Base-by-base conservation (phyloP, 176 grass and related monocot species). In the Dactylis glomerata region DNA sequence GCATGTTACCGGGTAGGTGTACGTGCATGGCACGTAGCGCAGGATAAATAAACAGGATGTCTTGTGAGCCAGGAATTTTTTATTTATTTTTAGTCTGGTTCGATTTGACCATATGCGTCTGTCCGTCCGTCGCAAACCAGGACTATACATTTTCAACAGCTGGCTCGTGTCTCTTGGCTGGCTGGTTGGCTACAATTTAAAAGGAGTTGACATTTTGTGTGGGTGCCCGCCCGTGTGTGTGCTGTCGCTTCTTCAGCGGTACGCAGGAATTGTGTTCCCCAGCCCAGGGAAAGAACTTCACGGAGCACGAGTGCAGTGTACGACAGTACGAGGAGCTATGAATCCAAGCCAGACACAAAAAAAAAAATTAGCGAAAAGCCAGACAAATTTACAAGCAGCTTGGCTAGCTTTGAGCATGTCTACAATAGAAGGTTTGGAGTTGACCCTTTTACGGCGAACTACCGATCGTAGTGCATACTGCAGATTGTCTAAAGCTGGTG, bases 1-100 rank as follows among this genome's bases (percentile, higher is more conserved):
- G 31, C 73, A 77, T 77, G 83, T 85, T 67, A 42, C 71, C 17
- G 33, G 31, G 44, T 42, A 38, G 58, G 73, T 76, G 57, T 75
- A 75, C 71, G 71, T 90, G 89, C 80, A 61, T 38, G 22, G 46
- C 89, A 87, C 89, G 84, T 84, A 87, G 30, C 88, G 71, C 71
- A 51, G 5, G 58, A 62, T 44, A 34, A 26, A 49, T 14, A 55
- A 75, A 81, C 28, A 36, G 84, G 79, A 78, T 86, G 83, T 83
- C 38, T 63, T 78, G 2, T 26, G 22, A 42, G 36, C 40, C 3
- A n/a, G n/a, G 14, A 0, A 31, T 31, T 63, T 31, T 8, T 23
- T 23, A 13, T 13, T 36, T 10, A 26, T 11, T 36, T 41, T 5
- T 23, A 27, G 6, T 28, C 26, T 71, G 37, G 41, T 73, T 73